Conservation (phyloP, 768 basidiomycete genomes). For the Sporobolomyces phaffii region DNA sequence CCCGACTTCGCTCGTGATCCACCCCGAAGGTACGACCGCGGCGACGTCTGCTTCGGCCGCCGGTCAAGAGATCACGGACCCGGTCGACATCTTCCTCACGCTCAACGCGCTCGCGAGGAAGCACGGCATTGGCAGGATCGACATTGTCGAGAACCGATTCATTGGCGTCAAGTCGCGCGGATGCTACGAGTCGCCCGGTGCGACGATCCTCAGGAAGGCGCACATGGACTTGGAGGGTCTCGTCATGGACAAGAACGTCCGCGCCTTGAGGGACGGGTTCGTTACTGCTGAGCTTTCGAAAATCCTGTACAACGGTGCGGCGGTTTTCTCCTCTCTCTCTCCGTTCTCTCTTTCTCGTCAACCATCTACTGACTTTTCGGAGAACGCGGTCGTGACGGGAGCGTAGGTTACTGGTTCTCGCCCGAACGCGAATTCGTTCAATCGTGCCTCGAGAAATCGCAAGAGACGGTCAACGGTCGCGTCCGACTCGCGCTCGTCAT, state of each 20-base stretch:
- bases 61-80: conserved; percentile 68
- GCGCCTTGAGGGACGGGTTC: conserved; percentile 89
- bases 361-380: too few relatives aligned
- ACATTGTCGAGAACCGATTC: conserved; percentile 99
- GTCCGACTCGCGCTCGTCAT: conserved; percentile 89
- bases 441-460: conserved; percentile 82
- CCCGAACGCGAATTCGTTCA: conserved; percentile 95
- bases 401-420: conserved; percentile 78
- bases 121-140: conserved; percentile 93
- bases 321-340: not conserved
- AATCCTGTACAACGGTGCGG: conserved; percentile 83
- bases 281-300: conserved; percentile 80
- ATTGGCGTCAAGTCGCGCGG: conserved; percentile 98
- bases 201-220: conserved; percentile 88
- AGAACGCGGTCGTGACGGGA: not conserved
- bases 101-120: conserved; percentile 88
- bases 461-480: conserved; percentile 90
- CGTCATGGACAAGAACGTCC: conserved; percentile 95
- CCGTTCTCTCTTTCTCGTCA: not conserved
- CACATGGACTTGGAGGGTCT: conserved; percentile 96
- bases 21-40: conserved; percentile 35
- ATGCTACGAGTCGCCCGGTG: conserved; percentile 98
- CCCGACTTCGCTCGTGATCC: conserved; percentile 70
- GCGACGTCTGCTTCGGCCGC: conserved; percentile 32
- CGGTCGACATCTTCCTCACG: conserved; percentile 84